Conservation (phyloP, 176 grass and related monocot genomes). For the Avena sativa region DNA sequence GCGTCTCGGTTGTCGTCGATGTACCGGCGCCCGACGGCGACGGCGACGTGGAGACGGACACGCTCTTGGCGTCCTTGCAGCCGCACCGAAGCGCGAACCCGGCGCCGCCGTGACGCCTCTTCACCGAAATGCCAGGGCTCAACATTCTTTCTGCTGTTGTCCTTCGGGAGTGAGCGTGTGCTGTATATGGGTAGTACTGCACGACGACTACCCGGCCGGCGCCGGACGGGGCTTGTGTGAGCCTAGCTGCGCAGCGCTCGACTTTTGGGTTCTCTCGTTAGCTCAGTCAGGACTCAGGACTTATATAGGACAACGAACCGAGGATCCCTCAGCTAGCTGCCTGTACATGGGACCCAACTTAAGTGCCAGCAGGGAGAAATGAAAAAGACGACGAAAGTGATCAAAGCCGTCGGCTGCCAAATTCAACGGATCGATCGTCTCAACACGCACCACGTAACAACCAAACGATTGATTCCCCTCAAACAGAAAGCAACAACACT, state of each 20-base stretch:
- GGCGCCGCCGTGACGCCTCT: constrained; percentile 41
- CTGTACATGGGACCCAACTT: not conserved
- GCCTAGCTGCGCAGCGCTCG: not conserved
- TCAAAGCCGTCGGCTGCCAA: not conserved
- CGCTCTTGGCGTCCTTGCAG: constrained; percentile 73
- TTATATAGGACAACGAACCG: constrained; percentile 35
- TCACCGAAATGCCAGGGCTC: constrained; percentile 29
- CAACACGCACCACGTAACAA: not conserved
- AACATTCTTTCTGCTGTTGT: constrained; percentile 32
- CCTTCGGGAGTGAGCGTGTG: not conserved
- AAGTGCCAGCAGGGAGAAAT: not conserved
- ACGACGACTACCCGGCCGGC: not conserved
- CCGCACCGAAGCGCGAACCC: constrained; percentile 55
- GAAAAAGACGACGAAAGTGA: not conserved
- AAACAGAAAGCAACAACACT: not conserved
- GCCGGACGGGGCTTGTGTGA: not conserved
- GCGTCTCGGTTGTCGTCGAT: constrained; percentile 25
- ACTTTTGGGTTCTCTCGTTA: not conserved
- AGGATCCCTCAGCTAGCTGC: not conserved
- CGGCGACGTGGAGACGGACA: constrained; percentile 50
- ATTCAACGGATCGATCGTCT: not conserved
- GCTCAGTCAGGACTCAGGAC: not conserved
- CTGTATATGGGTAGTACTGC: not conserved
- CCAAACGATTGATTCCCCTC: not conserved
- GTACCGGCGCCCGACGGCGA: constrained; percentile 27